Evolutionary conservation across 495 filamentous ascomycete genomes (phyloP), one percentile per base, ranked within the genome.

Genomic region (Aspergillus panamensis): DNA sequence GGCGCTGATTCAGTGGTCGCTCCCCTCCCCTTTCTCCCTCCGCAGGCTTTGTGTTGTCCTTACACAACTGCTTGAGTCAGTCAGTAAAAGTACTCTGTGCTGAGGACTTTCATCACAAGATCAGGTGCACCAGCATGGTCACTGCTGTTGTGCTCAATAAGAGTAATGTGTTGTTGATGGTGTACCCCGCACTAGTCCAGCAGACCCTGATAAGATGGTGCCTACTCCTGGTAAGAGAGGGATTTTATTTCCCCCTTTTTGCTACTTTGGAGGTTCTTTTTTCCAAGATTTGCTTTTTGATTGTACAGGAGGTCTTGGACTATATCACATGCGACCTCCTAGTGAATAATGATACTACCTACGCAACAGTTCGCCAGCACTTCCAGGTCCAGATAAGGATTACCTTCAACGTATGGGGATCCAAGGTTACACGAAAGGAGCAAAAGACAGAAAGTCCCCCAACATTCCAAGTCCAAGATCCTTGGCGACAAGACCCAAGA

Each of bases 31-130:
- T 45, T 45, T 44, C 14, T 25, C 25, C 5, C 25, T 5, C 42
- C 10, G 6, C 42, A 16, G 42, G 16, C n/a, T 45, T 10, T 45
- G 16, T 10, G 5, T 16, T 45, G 16, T 19, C 7, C 9, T 44
- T 44, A n/a, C 42, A 6, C 16, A 12, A 45, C 25, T 25, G 25
- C 25, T 25, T 25, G 5, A 25, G 25, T 25, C 25, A 25, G 25
- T 25, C 25, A 25, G 25, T 25, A 25, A 5, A 5, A 25, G 25
- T 25, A 25, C 2, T n/a, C n/a, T n/a, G 25, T 25, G 5, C 5
- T 25, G 25, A 16, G 35, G 14, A 8, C 10, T 39, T 12, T 21
- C 50, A 53, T 53, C 50, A 53, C 50, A 53, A 37, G 50, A 53
- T 40, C 50, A 53, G 33, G 50, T 25, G 50, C 32, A 30, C 6